These are phyloP conservation scores for Claviceps sorghi DNA, from an alignment of 2,329 filamentous ascomycete genomes.

Conservation along the genomic window DNA sequence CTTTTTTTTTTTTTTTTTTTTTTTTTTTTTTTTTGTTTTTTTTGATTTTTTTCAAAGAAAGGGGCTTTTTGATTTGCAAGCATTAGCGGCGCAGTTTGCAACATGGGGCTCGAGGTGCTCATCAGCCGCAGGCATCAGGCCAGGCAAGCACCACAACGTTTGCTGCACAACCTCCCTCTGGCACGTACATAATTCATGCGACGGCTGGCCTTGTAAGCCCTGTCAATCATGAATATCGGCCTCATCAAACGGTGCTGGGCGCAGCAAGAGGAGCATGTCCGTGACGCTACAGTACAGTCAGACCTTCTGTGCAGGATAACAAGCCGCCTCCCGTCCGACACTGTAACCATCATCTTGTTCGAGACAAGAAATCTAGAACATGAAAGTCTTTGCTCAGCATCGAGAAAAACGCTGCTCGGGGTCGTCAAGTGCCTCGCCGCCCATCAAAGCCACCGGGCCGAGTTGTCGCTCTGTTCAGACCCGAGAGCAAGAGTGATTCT, in stretches of 20 bases:
- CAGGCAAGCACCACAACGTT: neutral
- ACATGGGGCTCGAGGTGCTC: neutral
- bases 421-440: neutral
- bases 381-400: neutral
- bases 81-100: neutral
- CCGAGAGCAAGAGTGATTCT: neutral
- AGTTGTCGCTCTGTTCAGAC: neutral
- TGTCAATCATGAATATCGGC: neutral
- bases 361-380: neutral
- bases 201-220: neutral
- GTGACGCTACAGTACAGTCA: neutral
- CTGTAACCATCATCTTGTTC: neutral
- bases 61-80: neutral
- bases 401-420: neutral
- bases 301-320: neutral
- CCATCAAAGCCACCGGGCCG: neutral
- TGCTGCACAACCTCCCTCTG: neutral
- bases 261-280: neutral
- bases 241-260: neutral
- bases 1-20: too few species aligned
- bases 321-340: neutral
- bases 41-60: neutral
- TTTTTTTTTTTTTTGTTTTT: neutral
- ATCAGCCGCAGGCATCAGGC: neutral
- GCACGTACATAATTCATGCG: neutral